Base-by-base conservation (phyloP, 2,329 filamentous ascomycete genomes). In the Ascochyta pisi region DNA sequence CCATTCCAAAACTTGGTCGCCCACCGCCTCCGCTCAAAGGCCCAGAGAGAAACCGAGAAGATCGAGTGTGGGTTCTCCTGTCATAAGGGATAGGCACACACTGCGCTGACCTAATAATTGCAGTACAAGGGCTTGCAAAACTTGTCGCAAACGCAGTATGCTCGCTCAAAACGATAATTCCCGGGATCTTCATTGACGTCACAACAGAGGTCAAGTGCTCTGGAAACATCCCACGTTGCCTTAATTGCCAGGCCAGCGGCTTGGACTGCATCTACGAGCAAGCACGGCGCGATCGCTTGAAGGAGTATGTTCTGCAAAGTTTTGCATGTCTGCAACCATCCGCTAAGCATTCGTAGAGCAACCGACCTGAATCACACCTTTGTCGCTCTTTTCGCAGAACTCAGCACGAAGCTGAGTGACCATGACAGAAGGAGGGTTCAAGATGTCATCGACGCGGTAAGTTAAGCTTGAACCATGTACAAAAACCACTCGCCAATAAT, bases 201-300 rank as follows among this genome's bases (percentile, higher is more conserved):
- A 9, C 35, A 15, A 10, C 22, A 67, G 63, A 70, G 48, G 62
- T 69, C 16, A 68, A 59, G 41, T 71, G 68, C 45, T 64, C 64
- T 16, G 68, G 68, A 13, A 65, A 64, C 10, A 39, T 45, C 7
- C 68, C 68, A 22, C 45, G 44, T 7, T 70, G 67, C 37, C 35
- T 45, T 27, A 62, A 56, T 26, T 71, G 68, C 40, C 50, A 59
- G 42, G 45, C 43, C 6, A 61, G 23, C 35, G 39, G 54, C 23
- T 19, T 61, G 7, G 24, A 37, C 9, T 70, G 68, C 27, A 46
- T 63, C 3, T 70, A 70, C 19, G 68, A 68, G 39, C 61, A 62
- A 49, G 56, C 64, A 24, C 64, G 68, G 2, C 58, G 63, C 26
- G 66, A 70, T 50, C 65, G 64, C 12, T 54, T 70, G 4, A 63